Conservation (phyloP, 768 basidiomycete genomes). For the Kwoniella sp. region DNA sequence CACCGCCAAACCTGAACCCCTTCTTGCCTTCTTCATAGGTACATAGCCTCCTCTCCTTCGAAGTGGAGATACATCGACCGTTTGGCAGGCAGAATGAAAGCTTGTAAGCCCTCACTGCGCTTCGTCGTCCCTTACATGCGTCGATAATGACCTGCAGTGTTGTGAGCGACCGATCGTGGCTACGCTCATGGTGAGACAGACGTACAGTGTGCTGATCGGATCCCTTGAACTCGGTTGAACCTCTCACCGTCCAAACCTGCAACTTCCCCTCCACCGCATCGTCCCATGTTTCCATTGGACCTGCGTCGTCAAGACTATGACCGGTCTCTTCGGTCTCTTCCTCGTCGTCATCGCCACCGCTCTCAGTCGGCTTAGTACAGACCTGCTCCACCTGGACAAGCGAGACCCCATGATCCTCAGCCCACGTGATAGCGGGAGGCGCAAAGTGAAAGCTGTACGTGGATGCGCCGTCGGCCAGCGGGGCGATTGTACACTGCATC, state of each 20-base stretch:
- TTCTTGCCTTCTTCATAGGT: constrained; percentile 23
- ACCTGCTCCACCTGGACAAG: constrained; percentile 31
- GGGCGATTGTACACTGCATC: constrained; percentile 33
- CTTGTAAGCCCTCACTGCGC: constrained; percentile 30
- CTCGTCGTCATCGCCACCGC: constrained; percentile 16
- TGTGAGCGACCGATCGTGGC: not conserved
- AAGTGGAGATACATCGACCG: constrained; percentile 24
- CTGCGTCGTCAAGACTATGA: constrained; percentile 1
- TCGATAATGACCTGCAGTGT: constrained; percentile 18
- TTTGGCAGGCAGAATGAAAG: constrained; percentile 28
- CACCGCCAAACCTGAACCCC: constrained; percentile 28
- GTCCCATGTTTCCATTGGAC: constrained; percentile 6
- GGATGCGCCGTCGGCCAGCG: constrained; percentile 13
- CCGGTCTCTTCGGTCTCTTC: constrained; percentile 13
- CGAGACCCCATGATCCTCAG: constrained; percentile 14
- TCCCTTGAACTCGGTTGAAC: constrained; percentile 16
- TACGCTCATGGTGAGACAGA: not conserved
- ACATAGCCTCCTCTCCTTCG: constrained; percentile 29
- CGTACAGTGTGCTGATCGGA: constrained; percentile 15
- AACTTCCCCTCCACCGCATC: constrained; percentile 26
- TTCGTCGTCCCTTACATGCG: constrained; percentile 20
- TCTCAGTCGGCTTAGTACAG: constrained; percentile 21
- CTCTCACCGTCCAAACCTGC: constrained; percentile 12
- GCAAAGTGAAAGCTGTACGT: constrained; percentile 27
- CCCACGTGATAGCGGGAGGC: constrained; percentile 10